A percentile compares a stretch with the other conserved stretches of the same genome.
Conservation (phyloP, 768 basidiomycete genomes). For the Naganishia friedmannii region DNA sequence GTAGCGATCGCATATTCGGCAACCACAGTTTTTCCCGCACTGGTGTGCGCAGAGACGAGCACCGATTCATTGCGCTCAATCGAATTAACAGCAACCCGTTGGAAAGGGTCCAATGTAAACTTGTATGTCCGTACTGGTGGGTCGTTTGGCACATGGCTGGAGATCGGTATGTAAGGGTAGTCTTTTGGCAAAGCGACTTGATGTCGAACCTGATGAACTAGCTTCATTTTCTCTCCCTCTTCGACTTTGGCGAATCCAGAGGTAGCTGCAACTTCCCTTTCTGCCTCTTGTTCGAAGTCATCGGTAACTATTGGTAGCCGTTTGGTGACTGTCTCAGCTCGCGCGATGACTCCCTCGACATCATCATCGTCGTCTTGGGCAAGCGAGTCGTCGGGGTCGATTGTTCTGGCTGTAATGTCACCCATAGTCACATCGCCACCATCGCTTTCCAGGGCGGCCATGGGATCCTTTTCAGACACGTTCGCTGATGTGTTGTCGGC, state of each 20-base stretch:
- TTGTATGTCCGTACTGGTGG: slow-evolving; percentile 92
- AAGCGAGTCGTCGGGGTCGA: slow-evolving; percentile 8
- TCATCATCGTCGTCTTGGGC: slow-evolving; percentile 23
- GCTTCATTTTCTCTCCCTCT: slow-evolving; percentile 49
- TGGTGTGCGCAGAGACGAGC: slow-evolving; percentile 95
- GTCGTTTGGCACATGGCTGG: slow-evolving; percentile 81
- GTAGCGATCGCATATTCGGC: slow-evolving; percentile 99
- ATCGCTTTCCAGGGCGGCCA: slow-evolving; percentile 31
- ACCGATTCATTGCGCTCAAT: slow-evolving; percentile 98
- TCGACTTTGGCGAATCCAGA: slow-evolving; percentile 71
- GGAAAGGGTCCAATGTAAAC: slow-evolving; percentile 96
- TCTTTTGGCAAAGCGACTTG: slow-evolving; percentile 83
- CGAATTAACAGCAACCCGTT: slow-evolving; percentile 86
- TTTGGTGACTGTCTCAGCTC: slow-evolving; percentile 29
- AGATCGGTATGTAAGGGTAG: slow-evolving; percentile 85
- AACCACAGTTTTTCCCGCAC: slow-evolving; percentile 98
- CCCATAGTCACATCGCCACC: slow-evolving; percentile 23
- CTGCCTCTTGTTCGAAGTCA: slow-evolving; percentile 90
- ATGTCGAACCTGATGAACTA: slow-evolving; percentile 50
- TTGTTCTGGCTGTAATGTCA: slow-evolving; percentile 32
- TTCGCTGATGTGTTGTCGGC: background rate
- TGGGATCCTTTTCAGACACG: slow-evolving; percentile 25
- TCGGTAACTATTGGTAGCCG: slow-evolving; percentile 76
- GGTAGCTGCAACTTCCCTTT: slow-evolving; percentile 82
- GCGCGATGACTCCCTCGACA: slow-evolving; percentile 25